Evolutionary conservation across 106 monocot genomes (phyloP).

Genomic region (Apostasia shenzhenica): DNA sequence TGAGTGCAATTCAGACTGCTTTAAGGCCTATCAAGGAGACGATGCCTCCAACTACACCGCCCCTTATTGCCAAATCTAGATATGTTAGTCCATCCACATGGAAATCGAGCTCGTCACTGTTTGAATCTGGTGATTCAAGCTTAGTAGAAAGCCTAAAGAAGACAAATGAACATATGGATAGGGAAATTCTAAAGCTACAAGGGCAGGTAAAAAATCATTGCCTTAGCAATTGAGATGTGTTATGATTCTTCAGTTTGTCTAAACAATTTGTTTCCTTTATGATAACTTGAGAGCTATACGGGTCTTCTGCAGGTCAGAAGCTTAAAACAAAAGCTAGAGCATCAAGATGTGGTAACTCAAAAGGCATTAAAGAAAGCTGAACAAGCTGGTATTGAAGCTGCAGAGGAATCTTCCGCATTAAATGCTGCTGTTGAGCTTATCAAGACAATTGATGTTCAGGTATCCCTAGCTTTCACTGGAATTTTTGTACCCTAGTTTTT

Average conservation of each 20-base stretch:
- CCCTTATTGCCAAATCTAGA: constrained; percentile 12
- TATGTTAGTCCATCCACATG: constrained; percentile 37
- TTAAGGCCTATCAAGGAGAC: constrained; percentile 46
- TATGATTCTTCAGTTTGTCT: not conserved
- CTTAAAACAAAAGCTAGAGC: constrained; percentile 41
- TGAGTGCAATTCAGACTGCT: constrained; percentile 37
- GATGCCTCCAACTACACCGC: constrained; percentile 8
- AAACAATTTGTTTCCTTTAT: too few species aligned
- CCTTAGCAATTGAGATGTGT: not conserved
- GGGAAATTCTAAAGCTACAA: constrained; percentile 49
- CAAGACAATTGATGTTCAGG: constrained; percentile 38
- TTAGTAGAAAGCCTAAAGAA: constrained; percentile 37
- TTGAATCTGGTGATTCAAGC: constrained; percentile 25
- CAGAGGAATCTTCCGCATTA: constrained; percentile 33
- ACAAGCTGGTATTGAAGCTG: constrained; percentile 24
- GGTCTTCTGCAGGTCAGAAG: constrained; percentile 38
- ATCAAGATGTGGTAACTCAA: constrained; percentile 34
- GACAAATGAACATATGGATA: constrained; percentile 45
- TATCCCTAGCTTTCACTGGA: constrained; percentile 4
- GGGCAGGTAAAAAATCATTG: constrained; percentile 26
- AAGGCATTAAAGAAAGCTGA: constrained; percentile 53
- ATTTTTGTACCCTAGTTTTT: not conserved
- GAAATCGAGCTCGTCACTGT: constrained; percentile 24
- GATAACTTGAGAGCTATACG: not conserved
- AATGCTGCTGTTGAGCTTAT: constrained; percentile 24